Conservation (phyloP, 1,139 yeast species). For the Fermentozyma sake region DNA sequence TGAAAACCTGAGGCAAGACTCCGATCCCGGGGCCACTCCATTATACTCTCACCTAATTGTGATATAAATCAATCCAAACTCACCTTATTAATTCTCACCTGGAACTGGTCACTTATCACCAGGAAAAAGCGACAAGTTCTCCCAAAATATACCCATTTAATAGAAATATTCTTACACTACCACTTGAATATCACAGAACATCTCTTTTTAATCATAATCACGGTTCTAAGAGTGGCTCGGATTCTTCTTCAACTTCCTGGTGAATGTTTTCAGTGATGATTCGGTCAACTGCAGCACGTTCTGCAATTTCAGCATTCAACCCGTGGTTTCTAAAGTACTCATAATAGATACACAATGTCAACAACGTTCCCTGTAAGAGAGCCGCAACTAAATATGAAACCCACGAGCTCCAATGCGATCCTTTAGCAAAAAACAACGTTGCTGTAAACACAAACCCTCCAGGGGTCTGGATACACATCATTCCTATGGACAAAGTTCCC, state of each 20-base stretch:
- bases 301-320: constrained; percentile 24
- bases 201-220: no score
- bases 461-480: constrained; percentile 88
- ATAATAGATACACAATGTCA: constrained; percentile 48
- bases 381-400: constrained; percentile 76
- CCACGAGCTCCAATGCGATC: constrained; percentile 88
- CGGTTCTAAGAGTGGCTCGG: constrained; percentile 1
- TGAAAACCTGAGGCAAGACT: no score
- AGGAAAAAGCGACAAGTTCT: no score
- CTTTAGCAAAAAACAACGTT: constrained; percentile 65
- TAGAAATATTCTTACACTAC: no score
- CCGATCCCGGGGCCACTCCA: no score
- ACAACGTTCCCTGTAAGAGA: constrained; percentile 52
- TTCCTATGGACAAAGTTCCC: constrained; percentile 73
- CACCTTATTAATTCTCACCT: no score
- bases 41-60: no score
- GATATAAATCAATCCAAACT: no score
- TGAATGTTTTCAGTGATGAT: constrained; percentile 19
- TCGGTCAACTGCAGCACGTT: constrained; percentile 29
- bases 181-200: no score
- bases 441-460: constrained; percentile 81
- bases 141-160: no score
- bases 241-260: constrained; percentile 5
- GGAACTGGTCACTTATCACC: no score
- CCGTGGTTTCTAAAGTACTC: constrained; percentile 29